Evolutionary conservation across 1,139 yeast species (phyloP).

Genomic region (Geotrichum phurueaensis): DNA sequence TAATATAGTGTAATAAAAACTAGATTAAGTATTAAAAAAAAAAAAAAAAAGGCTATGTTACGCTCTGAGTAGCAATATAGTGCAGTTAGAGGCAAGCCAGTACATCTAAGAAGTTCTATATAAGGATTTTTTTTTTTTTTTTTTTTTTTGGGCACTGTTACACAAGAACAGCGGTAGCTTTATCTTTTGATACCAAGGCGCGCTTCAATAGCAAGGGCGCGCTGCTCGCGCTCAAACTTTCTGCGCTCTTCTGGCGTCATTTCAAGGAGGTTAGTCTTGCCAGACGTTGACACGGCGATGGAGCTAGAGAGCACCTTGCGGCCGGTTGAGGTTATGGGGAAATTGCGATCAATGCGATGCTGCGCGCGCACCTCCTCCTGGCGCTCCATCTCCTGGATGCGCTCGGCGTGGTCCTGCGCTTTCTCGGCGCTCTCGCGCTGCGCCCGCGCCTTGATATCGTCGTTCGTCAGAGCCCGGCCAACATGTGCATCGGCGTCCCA

Average conservation of each 20-base stretch:
- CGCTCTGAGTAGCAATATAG: background rate
- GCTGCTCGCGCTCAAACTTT: constrained; percentile 72
- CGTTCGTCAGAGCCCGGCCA: constrained; percentile 58
- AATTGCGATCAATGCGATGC: constrained; percentile 7
- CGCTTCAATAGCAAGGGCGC: constrained; percentile 97
- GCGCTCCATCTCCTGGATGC: constrained; percentile 35
- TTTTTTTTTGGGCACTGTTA: too few relatives aligned
- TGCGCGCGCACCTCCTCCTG: constrained; percentile 22
- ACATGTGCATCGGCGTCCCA: constrained; percentile 65
- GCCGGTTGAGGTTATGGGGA: constrained; percentile 17
- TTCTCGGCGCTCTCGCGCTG: constrained; percentile 39
- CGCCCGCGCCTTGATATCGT: constrained; percentile 49
- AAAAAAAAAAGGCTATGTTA: background rate
- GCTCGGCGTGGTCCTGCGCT: constrained; percentile 35
- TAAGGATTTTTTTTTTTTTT: too few relatives aligned
- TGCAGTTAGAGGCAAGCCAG: background rate
- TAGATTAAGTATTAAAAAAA: background rate
- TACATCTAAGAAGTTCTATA: too few relatives aligned
- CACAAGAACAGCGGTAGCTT: background rate
- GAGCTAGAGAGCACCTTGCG: constrained; percentile 31
- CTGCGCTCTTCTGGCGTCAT: constrained; percentile 34
- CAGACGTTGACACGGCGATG: constrained; percentile 19
- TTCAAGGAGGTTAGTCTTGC: constrained; percentile 25
- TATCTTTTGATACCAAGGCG: constrained; percentile 44
- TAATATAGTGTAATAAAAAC: background rate